These are phyloP conservation scores for Trichoderma aggressivum DNA, from an alignment of 2,329 filamentous ascomycete species.

Conservation along the genomic window DNA sequence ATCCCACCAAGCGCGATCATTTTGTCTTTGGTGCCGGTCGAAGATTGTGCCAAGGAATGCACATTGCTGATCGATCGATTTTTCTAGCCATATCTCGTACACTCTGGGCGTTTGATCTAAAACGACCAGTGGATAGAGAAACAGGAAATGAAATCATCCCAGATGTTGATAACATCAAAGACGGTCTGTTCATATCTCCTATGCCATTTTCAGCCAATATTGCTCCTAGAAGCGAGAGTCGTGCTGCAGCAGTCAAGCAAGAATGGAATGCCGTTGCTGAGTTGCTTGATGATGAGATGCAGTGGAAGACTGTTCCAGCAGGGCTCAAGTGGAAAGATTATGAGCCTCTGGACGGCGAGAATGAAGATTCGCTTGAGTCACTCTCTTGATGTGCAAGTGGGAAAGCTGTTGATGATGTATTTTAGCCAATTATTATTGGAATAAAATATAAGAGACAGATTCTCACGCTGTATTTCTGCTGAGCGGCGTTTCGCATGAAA, in stretches of 20 bases:
- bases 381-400: not conserved
- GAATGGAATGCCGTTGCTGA: not conserved
- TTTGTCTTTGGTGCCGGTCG: slow-evolving; percentile 33
- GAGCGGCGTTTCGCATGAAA: no score
- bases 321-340: slow-evolving; percentile 12
- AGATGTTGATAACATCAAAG: not conserved
- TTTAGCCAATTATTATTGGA: not conserved
- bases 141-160: slow-evolving; percentile 12
- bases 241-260: not conserved
- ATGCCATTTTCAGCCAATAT: slow-evolving; percentile 13
- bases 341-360: not conserved
- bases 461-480: not conserved
- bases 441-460: not conserved
- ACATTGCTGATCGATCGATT: slow-evolving; percentile 27
- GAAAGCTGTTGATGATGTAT: not conserved
- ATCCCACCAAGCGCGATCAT: slow-evolving; percentile 22
- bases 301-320: slow-evolving; percentile 9
- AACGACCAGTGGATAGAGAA: slow-evolving; percentile 21
- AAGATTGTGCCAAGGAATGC: slow-evolving; percentile 30
- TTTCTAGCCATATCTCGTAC: slow-evolving; percentile 37
- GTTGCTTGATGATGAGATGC: slow-evolving; percentile 1
- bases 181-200: slow-evolving; percentile 5
- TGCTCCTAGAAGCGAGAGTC: slow-evolving; percentile 22
- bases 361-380: not conserved
- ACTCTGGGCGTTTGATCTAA: slow-evolving; percentile 44